Evolutionary conservation across 2,329 filamentous ascomycete genomes (phyloP).

Genomic region (Teratosphaeria gauchensis): DNA sequence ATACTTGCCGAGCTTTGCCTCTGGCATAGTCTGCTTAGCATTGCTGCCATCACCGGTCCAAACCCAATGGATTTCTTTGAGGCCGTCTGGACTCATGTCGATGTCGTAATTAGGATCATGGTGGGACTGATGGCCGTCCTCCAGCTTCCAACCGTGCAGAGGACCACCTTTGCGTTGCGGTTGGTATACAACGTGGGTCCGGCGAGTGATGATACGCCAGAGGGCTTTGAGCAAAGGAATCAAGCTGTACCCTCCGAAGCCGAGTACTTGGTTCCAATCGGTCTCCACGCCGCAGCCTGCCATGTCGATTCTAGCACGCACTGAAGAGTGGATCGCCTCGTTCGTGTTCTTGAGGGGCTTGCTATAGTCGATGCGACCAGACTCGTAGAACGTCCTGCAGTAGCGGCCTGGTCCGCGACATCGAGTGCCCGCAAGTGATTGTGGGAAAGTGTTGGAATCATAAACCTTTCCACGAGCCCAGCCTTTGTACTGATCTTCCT

Average conservation of each 20-base stretch:
- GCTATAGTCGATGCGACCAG: slow-evolving; percentile 12
- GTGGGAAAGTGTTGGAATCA: slow-evolving; percentile 26
- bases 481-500: slow-evolving; percentile 11
- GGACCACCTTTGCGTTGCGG: slow-evolving; percentile 19
- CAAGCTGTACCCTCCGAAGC: slow-evolving; percentile 9
- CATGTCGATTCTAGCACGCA: slow-evolving; percentile 25
- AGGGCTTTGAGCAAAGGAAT: slow-evolving; percentile 12
- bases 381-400: slow-evolving; percentile 20
- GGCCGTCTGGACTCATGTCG: slow-evolving; percentile 12
- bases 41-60: slow-evolving; percentile 11
- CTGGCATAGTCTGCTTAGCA: slow-evolving; percentile 10
- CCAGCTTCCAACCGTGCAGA: slow-evolving; percentile 22
- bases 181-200: slow-evolving; percentile 8
- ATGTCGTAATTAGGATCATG: slow-evolving; percentile 13
- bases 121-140: slow-evolving; percentile 19
- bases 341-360: slow-evolving; percentile 21
- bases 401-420: slow-evolving; percentile 24
- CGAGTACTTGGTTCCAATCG: slow-evolving; percentile 12
- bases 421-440: slow-evolving; percentile 19
- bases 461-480: slow-evolving; percentile 27
- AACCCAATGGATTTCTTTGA: slow-evolving; percentile 17
- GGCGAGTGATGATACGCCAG: slow-evolving; percentile 7
- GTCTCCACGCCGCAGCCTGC: slow-evolving; percentile 21
- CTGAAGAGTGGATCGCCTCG: slow-evolving; percentile 27
- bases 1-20: slow-evolving; percentile 13